Evolutionary conservation across 1,139 yeast genomes (phyloP).

Genomic region (Yamadazyma membranifaciens): DNA sequence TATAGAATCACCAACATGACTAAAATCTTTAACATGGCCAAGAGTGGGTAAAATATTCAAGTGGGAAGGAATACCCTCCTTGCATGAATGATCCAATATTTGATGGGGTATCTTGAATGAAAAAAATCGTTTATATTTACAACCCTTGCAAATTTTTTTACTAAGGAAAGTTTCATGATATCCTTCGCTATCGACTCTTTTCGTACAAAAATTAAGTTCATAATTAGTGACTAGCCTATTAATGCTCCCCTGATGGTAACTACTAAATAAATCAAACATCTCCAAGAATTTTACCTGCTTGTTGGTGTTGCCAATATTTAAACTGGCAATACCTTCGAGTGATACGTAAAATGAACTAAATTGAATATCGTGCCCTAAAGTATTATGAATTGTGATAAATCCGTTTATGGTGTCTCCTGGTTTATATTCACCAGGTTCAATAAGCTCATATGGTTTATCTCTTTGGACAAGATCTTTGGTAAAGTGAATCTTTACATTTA

Average conservation of each 20-base stretch:
- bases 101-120: constrained; percentile 42
- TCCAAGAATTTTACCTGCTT: constrained; percentile 30
- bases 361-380: constrained; percentile 24
- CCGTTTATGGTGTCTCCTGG: constrained; percentile 45
- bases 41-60: constrained; percentile 40
- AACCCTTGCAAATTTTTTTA: constrained; percentile 26
- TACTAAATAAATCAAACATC: constrained; percentile 45
- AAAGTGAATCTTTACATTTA: constrained; percentile 30
- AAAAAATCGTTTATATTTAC: constrained; percentile 38
- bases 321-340: constrained; percentile 34
- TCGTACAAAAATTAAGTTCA: constrained; percentile 16
- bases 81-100: constrained; percentile 39
- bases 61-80: constrained; percentile 33
- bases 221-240: constrained; percentile 31
- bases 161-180: constrained; percentile 22
- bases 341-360: constrained; percentile 44
- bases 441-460: constrained; percentile 26
- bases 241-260: constrained; percentile 33
- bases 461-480: constrained; percentile 35
- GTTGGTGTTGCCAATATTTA: neutral
- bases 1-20: constrained; percentile 28
- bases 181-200: constrained; percentile 24
- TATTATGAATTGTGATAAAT: constrained; percentile 29
- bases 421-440: constrained; percentile 40
- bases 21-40: constrained; percentile 30